These are phyloP conservation scores for Diplodia scrobiculata DNA, from an alignment of 2,329 filamentous ascomycete genomes.

Conservation along the genomic window DNA sequence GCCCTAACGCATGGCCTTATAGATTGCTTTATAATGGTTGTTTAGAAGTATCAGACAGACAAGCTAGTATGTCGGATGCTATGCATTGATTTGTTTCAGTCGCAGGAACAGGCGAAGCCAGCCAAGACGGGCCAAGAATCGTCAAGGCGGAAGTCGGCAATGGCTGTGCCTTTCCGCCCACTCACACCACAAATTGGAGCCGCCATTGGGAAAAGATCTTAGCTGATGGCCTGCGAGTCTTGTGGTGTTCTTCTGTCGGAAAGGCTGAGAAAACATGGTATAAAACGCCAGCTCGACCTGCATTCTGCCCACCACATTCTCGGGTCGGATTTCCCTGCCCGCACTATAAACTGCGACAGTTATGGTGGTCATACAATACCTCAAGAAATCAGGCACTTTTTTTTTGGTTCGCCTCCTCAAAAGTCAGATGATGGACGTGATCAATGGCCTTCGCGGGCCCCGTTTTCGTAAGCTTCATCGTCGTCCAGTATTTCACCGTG, in stretches of 20 bases:
- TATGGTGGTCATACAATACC: slow-evolving; percentile 21
- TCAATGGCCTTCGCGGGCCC: slow-evolving; percentile 60
- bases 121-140: slow-evolving; percentile 20
- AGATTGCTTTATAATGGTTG: too few species aligned
- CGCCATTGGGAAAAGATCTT: neutral
- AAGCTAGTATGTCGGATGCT: too few species aligned
- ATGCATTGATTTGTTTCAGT: too few species aligned
- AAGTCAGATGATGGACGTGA: slow-evolving; percentile 52
- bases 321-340: neutral
- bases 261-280: neutral
- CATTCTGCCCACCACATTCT: neutral
- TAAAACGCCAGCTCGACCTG: slow-evolving; percentile 3
- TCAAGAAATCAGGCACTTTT: slow-evolving; percentile 39
- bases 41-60: too few species aligned
- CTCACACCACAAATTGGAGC: neutral
- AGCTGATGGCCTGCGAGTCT: neutral
- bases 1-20: too few species aligned
- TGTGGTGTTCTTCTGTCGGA: neutral
- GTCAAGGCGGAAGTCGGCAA: slow-evolving; percentile 23
- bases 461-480: slow-evolving; percentile 57
- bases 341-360: neutral
- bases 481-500: slow-evolving; percentile 61
- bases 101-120: neutral
- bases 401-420: slow-evolving; percentile 41
- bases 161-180: neutral